Evolutionary conservation across 768 basidiomycete species (phyloP).

Genomic region (Scleroderma citrinum): DNA sequence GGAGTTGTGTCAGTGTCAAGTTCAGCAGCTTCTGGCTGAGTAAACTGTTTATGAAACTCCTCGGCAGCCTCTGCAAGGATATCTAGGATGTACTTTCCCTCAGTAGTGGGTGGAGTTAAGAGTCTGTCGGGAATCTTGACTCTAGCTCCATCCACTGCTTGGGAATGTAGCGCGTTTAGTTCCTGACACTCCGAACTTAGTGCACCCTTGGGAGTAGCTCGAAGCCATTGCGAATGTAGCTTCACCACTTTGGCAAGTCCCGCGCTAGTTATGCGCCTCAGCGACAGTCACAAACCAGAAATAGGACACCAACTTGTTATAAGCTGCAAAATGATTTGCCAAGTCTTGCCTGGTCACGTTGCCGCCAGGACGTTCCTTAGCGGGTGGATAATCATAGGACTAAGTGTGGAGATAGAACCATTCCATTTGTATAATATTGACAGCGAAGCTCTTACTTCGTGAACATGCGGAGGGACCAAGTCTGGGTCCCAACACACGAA

Average conservation of each 20-base stretch:
- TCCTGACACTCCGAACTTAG: constrained; percentile 63
- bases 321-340: constrained; percentile 60
- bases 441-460: constrained; percentile 36
- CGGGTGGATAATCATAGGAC: constrained; percentile 66
- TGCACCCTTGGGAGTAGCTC: constrained; percentile 48
- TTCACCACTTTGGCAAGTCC: constrained; percentile 51
- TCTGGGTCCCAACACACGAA: constrained; percentile 68
- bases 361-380: constrained; percentile 46
- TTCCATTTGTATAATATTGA: not conserved
- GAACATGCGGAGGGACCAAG: constrained; percentile 47
- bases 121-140: constrained; percentile 56
- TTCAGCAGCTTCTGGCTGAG: constrained; percentile 19
- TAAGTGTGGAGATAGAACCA: constrained; percentile 15
- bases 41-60: constrained; percentile 41
- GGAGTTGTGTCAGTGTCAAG: constrained; percentile 19
- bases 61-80: constrained; percentile 42
- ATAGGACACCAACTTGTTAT: constrained; percentile 46
- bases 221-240: constrained; percentile 57
- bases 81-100: constrained; percentile 46
- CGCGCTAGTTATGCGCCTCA: constrained; percentile 32
- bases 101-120: constrained; percentile 38
- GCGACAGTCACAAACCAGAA: not conserved
- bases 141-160: constrained; percentile 60
- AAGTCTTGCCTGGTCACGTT: constrained; percentile 49
- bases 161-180: constrained; percentile 64